phyloP scores from a whole-genome alignment of 2,329 filamentous ascomycete species.

The Sclerotinia sclerotiorum region DNA sequence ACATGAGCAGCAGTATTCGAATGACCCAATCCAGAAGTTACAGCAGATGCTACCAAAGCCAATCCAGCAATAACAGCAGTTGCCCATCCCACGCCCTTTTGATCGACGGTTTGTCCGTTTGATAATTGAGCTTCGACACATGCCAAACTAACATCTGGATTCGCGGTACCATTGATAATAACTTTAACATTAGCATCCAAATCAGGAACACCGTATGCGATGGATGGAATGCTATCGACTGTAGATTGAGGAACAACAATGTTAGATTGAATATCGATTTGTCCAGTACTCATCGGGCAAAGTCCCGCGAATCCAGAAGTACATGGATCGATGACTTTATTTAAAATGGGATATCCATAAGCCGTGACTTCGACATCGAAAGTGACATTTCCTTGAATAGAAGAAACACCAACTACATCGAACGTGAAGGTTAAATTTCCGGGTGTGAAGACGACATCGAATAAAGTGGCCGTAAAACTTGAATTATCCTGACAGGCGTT shows the following conservation, averaged over 20 bases:
- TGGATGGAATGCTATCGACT: conserved; percentile 68
- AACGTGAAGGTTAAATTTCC: conserved; percentile 71
- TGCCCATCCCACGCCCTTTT: conserved; percentile 84
- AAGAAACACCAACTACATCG: conserved; percentile 78
- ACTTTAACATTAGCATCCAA: conserved; percentile 83
- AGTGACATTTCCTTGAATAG: conserved; percentile 76
- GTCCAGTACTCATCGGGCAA: conserved; percentile 87
- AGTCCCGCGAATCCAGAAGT: conserved; percentile 65
- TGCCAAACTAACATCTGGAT: conserved; percentile 62
- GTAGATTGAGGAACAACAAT: conserved; percentile 58
- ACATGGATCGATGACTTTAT: conserved; percentile 73
- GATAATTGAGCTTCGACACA: conserved; percentile 87
- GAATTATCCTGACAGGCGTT: conserved; percentile 83
- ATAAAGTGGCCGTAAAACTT: conserved; percentile 82
- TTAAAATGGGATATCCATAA: conserved; percentile 76
- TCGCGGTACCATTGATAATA: conserved; percentile 69
- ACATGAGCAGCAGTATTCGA: conserved; percentile 94
- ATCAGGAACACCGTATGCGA: conserved; percentile 88
- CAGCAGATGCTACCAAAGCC: conserved; percentile 78
- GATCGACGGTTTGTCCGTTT: conserved; percentile 89
- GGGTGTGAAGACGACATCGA: conserved; percentile 80
- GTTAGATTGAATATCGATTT: conserved; percentile 74
- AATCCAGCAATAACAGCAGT: conserved; percentile 85
- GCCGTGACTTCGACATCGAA: conserved; percentile 76
- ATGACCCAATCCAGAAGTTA: conserved; percentile 87